A percentile compares a stretch with the other conserved stretches of the same genome.
These are phyloP conservation scores for Guyanaporus albipodus DNA, from an alignment of 768 basidiomycete genomes.

Conservation along the genomic window DNA sequence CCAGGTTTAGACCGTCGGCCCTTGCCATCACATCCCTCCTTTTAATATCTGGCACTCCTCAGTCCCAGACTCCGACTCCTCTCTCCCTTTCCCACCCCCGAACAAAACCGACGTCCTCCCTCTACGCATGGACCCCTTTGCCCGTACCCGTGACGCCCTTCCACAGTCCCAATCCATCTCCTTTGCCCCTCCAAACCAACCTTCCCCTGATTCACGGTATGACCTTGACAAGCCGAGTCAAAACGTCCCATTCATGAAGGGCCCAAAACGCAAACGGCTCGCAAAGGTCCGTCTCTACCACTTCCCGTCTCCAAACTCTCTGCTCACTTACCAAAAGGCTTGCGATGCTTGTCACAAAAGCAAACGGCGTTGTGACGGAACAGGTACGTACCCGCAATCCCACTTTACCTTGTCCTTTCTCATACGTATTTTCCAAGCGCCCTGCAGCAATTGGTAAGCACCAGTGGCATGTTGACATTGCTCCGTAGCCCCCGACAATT, in stretches of 20 bases:
- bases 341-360: slow-evolving; percentile 85
- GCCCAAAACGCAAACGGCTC: slow-evolving; percentile 50
- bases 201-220: slow-evolving; percentile 15
- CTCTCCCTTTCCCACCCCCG: not conserved
- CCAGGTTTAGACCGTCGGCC: slow-evolving; percentile 28
- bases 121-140: slow-evolving; percentile 37
- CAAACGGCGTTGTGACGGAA: slow-evolving; percentile 81
- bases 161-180: slow-evolving; percentile 19
- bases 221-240: slow-evolving; percentile 31
- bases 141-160: slow-evolving; percentile 23
- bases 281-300: slow-evolving; percentile 39
- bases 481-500: slow-evolving; percentile 3
- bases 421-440: slow-evolving; percentile 41
- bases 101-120: slow-evolving; percentile 1
- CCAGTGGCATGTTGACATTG: slow-evolving; percentile 1
- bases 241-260: slow-evolving; percentile 45
- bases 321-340: slow-evolving; percentile 37
- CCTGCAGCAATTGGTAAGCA: slow-evolving; percentile 75
- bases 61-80: no score
- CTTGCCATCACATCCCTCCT: slow-evolving; percentile 22
- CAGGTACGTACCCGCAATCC: slow-evolving; percentile 43
- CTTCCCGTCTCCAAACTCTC: not conserved
- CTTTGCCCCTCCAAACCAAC: slow-evolving; percentile 21
- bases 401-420: slow-evolving; percentile 3
- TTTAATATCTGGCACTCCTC: slow-evolving; percentile 23